Conservation (phyloP, 768 basidiomycete genomes). For the Phylloporus sp. region DNA sequence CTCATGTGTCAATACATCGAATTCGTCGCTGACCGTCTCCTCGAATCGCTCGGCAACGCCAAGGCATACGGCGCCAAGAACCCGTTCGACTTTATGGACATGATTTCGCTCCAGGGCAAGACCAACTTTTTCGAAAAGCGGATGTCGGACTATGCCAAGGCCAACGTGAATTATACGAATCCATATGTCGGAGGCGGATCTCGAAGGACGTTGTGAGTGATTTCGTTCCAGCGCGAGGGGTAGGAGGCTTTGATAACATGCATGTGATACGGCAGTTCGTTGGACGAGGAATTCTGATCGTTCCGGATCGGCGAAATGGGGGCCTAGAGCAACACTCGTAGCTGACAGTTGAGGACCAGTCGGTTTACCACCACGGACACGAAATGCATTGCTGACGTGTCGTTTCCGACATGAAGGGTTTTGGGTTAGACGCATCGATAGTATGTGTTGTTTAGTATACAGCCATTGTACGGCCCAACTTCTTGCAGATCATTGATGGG, state of each 20-base stretch:
- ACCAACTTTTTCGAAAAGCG: slow-evolving; percentile 95
- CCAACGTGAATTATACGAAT: slow-evolving; percentile 41
- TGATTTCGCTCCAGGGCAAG: slow-evolving; percentile 92
- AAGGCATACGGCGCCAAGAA: slow-evolving; percentile 72
- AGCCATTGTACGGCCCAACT: no score
- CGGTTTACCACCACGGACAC: no score
- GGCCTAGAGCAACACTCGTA: no score
- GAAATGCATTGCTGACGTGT: no score
- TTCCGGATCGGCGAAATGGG: no score
- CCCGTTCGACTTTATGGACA: slow-evolving; percentile 91
- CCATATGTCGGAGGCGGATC: neutral
- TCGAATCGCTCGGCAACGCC: slow-evolving; percentile 78
- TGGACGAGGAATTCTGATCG: slow-evolving; percentile 19
- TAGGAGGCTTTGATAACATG: no score
- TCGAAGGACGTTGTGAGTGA: slow-evolving; percentile 34
- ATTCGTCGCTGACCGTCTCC: slow-evolving; percentile 85
- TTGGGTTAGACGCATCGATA: no score
- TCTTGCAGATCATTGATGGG: no score
- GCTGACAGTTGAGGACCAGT: no score
- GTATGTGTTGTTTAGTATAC: no score
- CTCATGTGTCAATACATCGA: slow-evolving; percentile 90
- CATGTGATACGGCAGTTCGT: slow-evolving; percentile 2
- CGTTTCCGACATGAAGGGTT: no score
- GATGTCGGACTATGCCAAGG: slow-evolving; percentile 74
- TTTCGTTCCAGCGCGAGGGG: no score